Conservation (phyloP, 495 filamentous ascomycete species). For the Oidiodendron maius region DNA sequence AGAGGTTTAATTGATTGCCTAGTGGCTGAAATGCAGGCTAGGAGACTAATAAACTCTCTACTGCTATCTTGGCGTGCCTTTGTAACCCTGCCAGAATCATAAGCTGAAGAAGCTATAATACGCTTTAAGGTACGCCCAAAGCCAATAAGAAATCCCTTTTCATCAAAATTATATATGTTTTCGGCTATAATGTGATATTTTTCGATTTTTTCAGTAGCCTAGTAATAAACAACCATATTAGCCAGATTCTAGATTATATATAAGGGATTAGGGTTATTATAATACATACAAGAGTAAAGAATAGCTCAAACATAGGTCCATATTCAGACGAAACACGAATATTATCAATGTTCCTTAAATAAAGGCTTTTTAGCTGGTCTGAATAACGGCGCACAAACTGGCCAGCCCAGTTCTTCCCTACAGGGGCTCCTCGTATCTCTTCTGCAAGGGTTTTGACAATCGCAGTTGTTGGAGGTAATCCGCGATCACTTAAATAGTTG, state of each 20-base stretch:
- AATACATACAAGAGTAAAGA: constrained; percentile 1
- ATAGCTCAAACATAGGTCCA: constrained; percentile 3
- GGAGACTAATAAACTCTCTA: constrained; percentile 1
- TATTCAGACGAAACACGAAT: neutral
- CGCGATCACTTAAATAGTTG: constrained; percentile 5
- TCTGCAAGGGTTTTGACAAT: constrained; percentile 11
- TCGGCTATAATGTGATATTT: constrained; percentile 7
- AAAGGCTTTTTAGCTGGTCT: constrained; percentile 4
- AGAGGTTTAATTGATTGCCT: constrained; percentile 1
- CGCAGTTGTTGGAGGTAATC: constrained; percentile 7
- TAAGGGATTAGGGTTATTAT: neutral
- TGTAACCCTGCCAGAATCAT: constrained; percentile 4
- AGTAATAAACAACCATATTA: neutral
- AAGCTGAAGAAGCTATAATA: constrained; percentile 16
- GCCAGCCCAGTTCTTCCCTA: constrained; percentile 8
- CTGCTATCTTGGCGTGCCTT: constrained; percentile 3
- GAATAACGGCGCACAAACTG: constrained; percentile 8
- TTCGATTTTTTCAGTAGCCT: neutral
- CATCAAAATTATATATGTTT: constrained; percentile 6
- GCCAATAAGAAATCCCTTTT: constrained; percentile 8
- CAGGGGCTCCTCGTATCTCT: constrained; percentile 1
- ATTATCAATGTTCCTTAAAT: constrained; percentile 13
- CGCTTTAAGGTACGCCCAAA: constrained; percentile 19
- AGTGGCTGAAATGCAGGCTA: constrained; percentile 8
- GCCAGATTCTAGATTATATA: neutral